These are phyloP conservation scores for Yamadazyma blattariae DNA, from an alignment of 1,139 yeast species.

Conservation along the genomic window DNA sequence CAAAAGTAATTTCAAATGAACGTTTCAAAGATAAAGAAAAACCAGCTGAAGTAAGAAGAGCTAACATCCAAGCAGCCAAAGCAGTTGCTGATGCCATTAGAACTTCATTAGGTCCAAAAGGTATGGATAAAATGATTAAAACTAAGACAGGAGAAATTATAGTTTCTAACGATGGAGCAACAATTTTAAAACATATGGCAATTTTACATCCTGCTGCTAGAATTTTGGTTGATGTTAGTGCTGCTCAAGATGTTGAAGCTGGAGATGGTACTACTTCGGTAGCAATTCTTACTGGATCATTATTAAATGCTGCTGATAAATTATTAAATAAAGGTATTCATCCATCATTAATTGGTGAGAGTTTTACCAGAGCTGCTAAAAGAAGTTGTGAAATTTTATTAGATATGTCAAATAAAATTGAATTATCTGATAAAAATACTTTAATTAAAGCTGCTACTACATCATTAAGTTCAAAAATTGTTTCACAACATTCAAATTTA, in stretches of 20 bases:
- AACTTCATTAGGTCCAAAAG: conserved; percentile 96
- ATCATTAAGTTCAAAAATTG: conserved; percentile 91
- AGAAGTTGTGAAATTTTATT: conserved; percentile 82
- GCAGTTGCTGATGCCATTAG: conserved; percentile 98
- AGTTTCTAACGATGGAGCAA: conserved; percentile 97
- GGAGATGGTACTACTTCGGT: conserved; percentile 99
- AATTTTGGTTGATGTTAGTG: conserved; percentile 95
- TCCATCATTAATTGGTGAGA: conserved; percentile 92
- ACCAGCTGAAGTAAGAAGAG: conserved; percentile 94
- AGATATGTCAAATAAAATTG: conserved; percentile 80
- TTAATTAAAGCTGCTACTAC: conserved; percentile 91
- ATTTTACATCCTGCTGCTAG: conserved; percentile 98
- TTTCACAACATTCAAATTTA: conserved; percentile 80
- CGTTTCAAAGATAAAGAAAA: conserved; percentile 93
- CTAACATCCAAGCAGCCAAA: conserved; percentile 91
- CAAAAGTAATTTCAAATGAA: conserved; percentile 59
- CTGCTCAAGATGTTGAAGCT: conserved; percentile 97
- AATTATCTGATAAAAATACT: conserved; percentile 74
- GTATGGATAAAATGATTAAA: conserved; percentile 99
- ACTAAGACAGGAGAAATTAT: conserved; percentile 90
- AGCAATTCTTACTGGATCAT: conserved; percentile 91
- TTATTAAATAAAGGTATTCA: conserved; percentile 88
- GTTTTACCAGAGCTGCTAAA: conserved; percentile 89
- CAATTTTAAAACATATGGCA: conserved; percentile 95
- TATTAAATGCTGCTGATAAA: conserved; percentile 92